phyloP scores from a whole-genome alignment of 106 monocot genomes.

The Platanthera guangdongensis region DNA sequence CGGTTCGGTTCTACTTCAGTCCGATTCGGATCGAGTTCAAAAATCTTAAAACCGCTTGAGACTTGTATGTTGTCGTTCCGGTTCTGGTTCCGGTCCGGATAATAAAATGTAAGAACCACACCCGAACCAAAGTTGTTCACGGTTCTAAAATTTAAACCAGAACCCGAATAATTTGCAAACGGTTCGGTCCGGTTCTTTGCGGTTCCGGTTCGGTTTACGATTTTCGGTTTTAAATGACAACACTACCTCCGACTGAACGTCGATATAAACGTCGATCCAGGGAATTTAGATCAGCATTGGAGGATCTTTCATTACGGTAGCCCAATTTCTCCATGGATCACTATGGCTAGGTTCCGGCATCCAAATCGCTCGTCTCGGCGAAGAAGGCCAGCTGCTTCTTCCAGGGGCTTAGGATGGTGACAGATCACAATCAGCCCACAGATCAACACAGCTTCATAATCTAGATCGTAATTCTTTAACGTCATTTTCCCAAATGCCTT shows the following conservation, averaged over 20 bases:
- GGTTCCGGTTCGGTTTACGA: too few relatives aligned
- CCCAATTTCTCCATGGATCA: slow-evolving; percentile 55
- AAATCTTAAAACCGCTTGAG: too few relatives aligned
- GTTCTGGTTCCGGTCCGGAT: too few relatives aligned
- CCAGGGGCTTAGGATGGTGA: slow-evolving; percentile 37
- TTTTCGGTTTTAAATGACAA: too few relatives aligned
- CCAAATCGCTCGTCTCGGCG: slow-evolving; percentile 24
- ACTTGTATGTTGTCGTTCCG: too few relatives aligned
- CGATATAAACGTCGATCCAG: slow-evolving; percentile 40
- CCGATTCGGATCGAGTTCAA: too few relatives aligned
- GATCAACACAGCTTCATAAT: slow-evolving; percentile 38
- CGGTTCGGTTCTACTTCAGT: too few relatives aligned
- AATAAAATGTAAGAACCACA: too few relatives aligned
- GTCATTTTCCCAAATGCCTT: not conserved
- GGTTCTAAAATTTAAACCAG: too few relatives aligned
- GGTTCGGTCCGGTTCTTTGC: too few relatives aligned
- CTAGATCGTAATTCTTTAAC: slow-evolving; percentile 7
- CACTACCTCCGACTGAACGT: slow-evolving; percentile 22
- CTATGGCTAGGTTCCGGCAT: slow-evolving; percentile 30
- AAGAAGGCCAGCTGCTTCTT: slow-evolving; percentile 36
- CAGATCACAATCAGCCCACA: slow-evolving; percentile 30
- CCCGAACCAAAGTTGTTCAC: too few relatives aligned
- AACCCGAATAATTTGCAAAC: too few relatives aligned
- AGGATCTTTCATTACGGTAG: slow-evolving; percentile 44
- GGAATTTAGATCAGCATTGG: slow-evolving; percentile 60